Evolutionary conservation across 2,329 filamentous ascomycete species (phyloP), one percentile per base, ranked within the genome.

Genomic region (Fusarium incarnatum): DNA sequence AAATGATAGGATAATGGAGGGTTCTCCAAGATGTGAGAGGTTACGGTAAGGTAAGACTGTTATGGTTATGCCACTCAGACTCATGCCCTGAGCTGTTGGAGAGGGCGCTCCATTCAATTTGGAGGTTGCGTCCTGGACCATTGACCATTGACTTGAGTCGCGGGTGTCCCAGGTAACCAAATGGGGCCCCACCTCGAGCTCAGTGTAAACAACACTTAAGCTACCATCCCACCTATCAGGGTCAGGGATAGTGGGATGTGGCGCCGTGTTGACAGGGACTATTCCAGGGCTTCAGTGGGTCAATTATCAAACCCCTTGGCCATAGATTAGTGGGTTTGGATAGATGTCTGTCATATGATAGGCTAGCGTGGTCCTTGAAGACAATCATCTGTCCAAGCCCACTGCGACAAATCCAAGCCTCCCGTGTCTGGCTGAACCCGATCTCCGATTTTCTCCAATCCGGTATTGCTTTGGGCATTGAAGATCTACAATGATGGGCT

Each of bases 161-260:
- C 28, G 42, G 68, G 65, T 71, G 69, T 71, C 73, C 71, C 58
- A 68, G 49, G 66, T 62, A 73, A 73, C 73, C 68, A 75, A 45
- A 57, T 54, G 48, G 42, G 68, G 49, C 32, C 53, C 73, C 73
- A 75, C 71, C 22, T 45, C 16, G 22, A 56, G 55, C 58, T 72
- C 63, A 66, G 60, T 52, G 73, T 75, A 75, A 75, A 75, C 73
- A 75, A 75, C 42, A 59, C 41, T 61, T 40, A 45, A 56, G 55
- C 49, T 40, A 37, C 56, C 40, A 55, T 68, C 65, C 65, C 68
- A 49, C 60, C 72, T 73, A 75, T 75, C 70, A 74, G 41, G 48
- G 47, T 20, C 44, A 66, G 54, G 61, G 46, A 45, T 48, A 48
- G 27, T 41, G 56, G 59, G 60, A 67, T 67, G 65, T 61, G 67